Evolutionary conservation across 1,139 yeast genomes (phyloP).

Genomic region (Pichia sp.): DNA sequence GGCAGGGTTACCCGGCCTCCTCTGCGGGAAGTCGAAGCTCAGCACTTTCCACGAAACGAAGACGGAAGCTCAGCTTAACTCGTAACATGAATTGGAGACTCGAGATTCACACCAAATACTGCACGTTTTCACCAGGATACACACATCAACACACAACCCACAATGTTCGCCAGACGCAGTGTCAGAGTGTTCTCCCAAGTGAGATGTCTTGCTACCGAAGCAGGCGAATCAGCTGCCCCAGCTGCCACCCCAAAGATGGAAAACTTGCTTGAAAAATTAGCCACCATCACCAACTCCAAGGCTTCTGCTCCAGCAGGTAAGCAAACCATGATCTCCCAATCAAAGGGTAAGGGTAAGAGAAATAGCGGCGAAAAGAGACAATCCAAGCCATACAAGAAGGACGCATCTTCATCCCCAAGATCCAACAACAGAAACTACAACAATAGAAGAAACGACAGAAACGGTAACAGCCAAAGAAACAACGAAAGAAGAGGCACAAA

Average conservation of each 20-base stretch:
- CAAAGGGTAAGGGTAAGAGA: not conserved
- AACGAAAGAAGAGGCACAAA: constrained; percentile 1
- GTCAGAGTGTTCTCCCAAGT: not conserved
- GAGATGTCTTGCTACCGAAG: constrained; percentile 14
- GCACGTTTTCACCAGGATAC: too few relatives aligned
- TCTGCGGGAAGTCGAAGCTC: too few relatives aligned
- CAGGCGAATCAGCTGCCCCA: not conserved
- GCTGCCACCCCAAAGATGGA: constrained; percentile 1
- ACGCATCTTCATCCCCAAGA: not conserved
- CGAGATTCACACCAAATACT: too few relatives aligned
- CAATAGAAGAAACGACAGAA: not conserved
- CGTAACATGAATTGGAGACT: too few relatives aligned
- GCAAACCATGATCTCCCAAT: constrained; percentile 1
- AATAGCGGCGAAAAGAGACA: not conserved
- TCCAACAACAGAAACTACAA: not conserved
- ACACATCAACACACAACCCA: not conserved
- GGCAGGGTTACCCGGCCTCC: too few relatives aligned
- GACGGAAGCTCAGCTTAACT: too few relatives aligned
- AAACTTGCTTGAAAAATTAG: constrained; percentile 10
- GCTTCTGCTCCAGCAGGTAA: not conserved
- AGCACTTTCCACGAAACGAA: too few relatives aligned
- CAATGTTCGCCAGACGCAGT: constrained; percentile 9
- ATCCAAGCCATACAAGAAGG: not conserved
- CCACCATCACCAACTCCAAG: constrained; percentile 7
- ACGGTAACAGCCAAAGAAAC: not conserved